Evolutionary conservation across 257 asterid species (phyloP), one percentile per base, ranked within the genome.

Genomic region (Ligustrum vulgare): DNA sequence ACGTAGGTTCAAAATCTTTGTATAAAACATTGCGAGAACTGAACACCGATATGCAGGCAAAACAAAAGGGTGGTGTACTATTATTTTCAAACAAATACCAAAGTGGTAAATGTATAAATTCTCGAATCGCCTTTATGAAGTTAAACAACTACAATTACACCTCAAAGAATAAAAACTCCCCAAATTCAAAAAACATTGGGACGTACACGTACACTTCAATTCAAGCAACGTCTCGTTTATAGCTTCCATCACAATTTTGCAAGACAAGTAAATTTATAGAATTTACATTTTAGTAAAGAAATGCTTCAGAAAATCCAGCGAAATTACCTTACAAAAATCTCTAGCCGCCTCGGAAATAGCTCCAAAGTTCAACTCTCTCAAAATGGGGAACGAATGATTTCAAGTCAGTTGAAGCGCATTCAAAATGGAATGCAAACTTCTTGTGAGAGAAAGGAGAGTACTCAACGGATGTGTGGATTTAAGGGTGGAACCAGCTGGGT

Each of bases 331-430:
- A 35, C 32, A 70, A 28, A 45, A 64, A 45, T 67, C 71, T 70
- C 47, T 41, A 79, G 63, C 75, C 54, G 45, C 79, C 39, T 36
- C 73, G 43, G 41, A 33, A 72, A 51, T 70, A 72, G 82, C 78
- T 73, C 65, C 75, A 39, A 41, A 36, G 51, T 67, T 43, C 28
- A 76, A 79, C 34, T 45, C 70, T 49, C 74, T 45, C 71, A 36
- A 73, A 71, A 71, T 8, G 58, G 73, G 73, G 43, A 36, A 10
- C 12, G 66, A 13, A 70, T 6, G 67, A 71, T 36, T 11, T 66
- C 70, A 34, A 39, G 81, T 80, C 87, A 80, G 84, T 83, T 62
- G 89, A 86, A 88, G 84, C 69, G 86, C 82, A 79, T 51, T 83
- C 84, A 73, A 41, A 41, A 72, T 56, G 81, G 80, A 82, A 82